Evolutionary conservation across 306 rosid species (phyloP).

Genomic region (peach (Prunus persica)): Prunus_persica_NCBIv2 NC_034014.1:3649501-3650000

Average conservation of each 20-base stretch:
- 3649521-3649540: too few species aligned
- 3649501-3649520: too few species aligned
- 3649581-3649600: too few species aligned
- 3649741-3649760: neutral
- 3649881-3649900: constrained; percentile 93
- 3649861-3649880: constrained; percentile 51
- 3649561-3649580: too few species aligned
- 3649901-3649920: constrained; percentile 63
- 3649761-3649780: neutral
- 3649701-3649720: neutral
- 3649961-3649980: constrained; percentile 87
- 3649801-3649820: neutral
- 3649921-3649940: constrained; percentile 90
- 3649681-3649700: neutral
- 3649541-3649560: too few species aligned
- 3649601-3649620: too few species aligned
- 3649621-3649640: too few species aligned
- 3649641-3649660: neutral
- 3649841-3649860: neutral
- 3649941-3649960: constrained; percentile 69
- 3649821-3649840: constrained; percentile 2
- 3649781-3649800: neutral
- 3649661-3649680: neutral
- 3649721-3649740: neutral
- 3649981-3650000: constrained; percentile 26